Percentiles rank a stretch among this genome's conserved stretches.
phyloP scores from a whole-genome alignment of 1,284 basidiomycete genomes.

The Trametes sp. region DNA sequence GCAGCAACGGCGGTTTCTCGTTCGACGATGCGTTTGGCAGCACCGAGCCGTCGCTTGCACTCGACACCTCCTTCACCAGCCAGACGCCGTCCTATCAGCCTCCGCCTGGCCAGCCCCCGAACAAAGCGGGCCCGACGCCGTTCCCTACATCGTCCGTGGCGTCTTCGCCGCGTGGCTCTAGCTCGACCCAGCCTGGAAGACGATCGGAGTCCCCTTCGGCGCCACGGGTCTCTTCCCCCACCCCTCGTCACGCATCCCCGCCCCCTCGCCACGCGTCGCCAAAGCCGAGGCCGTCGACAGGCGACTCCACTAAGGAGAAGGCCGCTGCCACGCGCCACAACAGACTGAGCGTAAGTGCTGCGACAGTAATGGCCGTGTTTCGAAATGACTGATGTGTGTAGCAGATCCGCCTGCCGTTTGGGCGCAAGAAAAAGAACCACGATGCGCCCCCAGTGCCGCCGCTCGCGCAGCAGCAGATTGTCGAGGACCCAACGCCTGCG shows the following conservation, averaged over 20 bases:
- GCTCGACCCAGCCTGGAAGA: conserved; percentile 38
- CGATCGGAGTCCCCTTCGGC: conserved; percentile 32
- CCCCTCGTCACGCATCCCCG: conserved; percentile 56
- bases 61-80: conserved; percentile 46
- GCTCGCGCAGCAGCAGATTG: conserved; percentile 51
- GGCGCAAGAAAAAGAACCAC: conserved; percentile 72
- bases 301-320: conserved; percentile 60
- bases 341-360: conserved; percentile 72
- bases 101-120: conserved; percentile 45
- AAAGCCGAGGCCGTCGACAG: conserved; percentile 63
- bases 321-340: conserved; percentile 63
- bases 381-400: conserved; percentile 17
- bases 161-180: conserved; percentile 45
- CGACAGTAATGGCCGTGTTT: neutral
- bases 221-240: conserved; percentile 48
- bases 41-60: conserved; percentile 49
- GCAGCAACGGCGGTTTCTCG: conserved; percentile 45
- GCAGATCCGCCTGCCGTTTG: conserved; percentile 81
- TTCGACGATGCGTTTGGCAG: conserved; percentile 71
- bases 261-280: conserved; percentile 63
- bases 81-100: conserved; percentile 33
- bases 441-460: conserved; percentile 53
- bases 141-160: conserved; percentile 47
- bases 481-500: conserved; percentile 62
- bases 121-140: conserved; percentile 36